Percentiles rank a stretch among this genome's conserved stretches.
Evolutionary conservation across 2,329 filamentous ascomycete genomes (phyloP).

Genomic region (Metarhizium brunneum): DNA sequence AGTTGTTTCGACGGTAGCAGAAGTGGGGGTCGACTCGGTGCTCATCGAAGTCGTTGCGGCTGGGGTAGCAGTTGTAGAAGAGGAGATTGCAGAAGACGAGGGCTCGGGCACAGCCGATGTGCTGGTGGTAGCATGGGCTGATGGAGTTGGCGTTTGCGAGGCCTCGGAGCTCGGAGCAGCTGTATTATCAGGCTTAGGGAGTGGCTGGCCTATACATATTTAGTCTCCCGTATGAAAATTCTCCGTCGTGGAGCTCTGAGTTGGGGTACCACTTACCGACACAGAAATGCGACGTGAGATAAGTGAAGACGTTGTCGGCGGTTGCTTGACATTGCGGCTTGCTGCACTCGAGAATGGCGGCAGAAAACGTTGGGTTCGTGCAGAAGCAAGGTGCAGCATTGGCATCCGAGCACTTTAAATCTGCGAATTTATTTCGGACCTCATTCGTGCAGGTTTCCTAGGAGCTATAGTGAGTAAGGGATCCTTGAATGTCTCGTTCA

Average conservation of each 20-base stretch:
- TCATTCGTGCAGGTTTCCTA: constrained; percentile 14
- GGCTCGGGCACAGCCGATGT: too few species aligned
- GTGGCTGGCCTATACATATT: not conserved
- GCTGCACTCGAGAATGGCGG: constrained; percentile 31
- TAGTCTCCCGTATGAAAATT: not conserved
- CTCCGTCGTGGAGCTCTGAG: too few species aligned
- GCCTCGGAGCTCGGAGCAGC: not conserved
- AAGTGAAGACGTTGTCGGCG: constrained; percentile 11
- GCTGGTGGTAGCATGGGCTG: not conserved
- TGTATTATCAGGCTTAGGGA: not conserved
- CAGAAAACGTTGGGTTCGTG: constrained; percentile 20
- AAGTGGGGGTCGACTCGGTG: not conserved
- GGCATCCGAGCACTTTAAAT: constrained; percentile 18
- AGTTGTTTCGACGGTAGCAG: constrained; percentile 3
- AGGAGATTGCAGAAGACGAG: too few species aligned
- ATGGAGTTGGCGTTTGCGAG: not conserved
- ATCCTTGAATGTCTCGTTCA: not conserved
- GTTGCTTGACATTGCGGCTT: constrained; percentile 15
- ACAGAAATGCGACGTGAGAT: constrained; percentile 14
- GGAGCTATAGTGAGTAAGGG: not conserved
- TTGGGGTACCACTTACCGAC: constrained; percentile 10
- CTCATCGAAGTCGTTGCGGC: not conserved
- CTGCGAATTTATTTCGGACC: constrained; percentile 12
- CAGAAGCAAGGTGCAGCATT: constrained; percentile 31
- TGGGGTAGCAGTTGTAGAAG: not conserved